A percentile compares a stretch with the other conserved stretches of the same genome.
Evolutionary conservation across 2,329 filamentous ascomycete species (phyloP).

Genomic region (Diaporthe velutina): DNA sequence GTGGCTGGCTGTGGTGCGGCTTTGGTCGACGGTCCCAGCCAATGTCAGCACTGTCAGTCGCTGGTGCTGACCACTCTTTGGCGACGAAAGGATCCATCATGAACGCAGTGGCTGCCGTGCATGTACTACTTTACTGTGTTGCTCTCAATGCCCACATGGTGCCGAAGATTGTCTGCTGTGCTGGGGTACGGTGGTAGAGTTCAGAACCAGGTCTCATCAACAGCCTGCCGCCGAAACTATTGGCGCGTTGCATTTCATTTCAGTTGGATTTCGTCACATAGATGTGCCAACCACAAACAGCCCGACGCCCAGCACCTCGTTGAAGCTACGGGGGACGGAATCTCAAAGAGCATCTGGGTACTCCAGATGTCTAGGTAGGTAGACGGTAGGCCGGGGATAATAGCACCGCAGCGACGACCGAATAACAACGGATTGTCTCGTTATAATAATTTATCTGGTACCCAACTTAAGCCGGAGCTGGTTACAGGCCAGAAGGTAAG

Average conservation of each 20-base stretch:
- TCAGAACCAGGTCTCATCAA: not conserved
- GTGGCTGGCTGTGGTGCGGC: not conserved
- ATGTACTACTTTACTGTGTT: not conserved
- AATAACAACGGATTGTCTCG: conserved; percentile 31
- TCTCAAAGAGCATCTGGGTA: not conserved
- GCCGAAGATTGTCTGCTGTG: too few species aligned
- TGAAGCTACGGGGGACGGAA: not conserved
- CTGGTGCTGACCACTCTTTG: conserved; percentile 25
- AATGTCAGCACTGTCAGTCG: conserved; percentile 28
- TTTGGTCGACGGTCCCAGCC: conserved; percentile 24
- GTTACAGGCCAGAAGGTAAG: conserved; percentile 63
- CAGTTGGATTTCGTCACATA: not conserved
- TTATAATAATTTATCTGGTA: conserved; percentile 52
- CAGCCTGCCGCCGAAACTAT: not conserved
- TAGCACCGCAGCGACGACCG: not conserved
- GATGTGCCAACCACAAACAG: not conserved
- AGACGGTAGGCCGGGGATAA: too few species aligned
- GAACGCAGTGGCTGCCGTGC: too few species aligned
- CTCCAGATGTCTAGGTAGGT: not conserved
- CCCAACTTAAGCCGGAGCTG: conserved; percentile 45
- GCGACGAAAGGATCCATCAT: conserved; percentile 30
- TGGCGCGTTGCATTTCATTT: not conserved
- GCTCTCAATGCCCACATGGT: not conserved
- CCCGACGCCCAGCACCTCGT: not conserved
- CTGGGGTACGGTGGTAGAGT: not conserved